Evolutionary conservation across 495 filamentous ascomycete genomes (phyloP).

Genomic region (Saxophila tyrrhenica): DNA sequence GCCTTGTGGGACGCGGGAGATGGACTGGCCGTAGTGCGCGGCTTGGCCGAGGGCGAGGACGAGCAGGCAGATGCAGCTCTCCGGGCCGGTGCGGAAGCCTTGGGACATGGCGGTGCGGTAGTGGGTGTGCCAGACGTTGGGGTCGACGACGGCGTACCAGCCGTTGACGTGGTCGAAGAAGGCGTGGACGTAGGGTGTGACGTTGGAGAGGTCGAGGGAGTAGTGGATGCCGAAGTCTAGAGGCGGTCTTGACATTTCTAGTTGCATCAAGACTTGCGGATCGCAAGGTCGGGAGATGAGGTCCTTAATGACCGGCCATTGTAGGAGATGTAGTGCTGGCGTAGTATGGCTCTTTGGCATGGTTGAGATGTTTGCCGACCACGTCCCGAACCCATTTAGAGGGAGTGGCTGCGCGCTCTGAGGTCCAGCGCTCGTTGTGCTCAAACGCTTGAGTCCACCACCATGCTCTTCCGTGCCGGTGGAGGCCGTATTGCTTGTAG

Average conservation of each 20-base stretch:
- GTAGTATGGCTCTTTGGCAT: conserved; percentile 79
- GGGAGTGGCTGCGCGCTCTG: conserved; percentile 35
- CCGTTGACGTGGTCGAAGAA: conserved; percentile 72
- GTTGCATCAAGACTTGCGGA: conserved; percentile 63
- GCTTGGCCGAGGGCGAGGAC: conserved; percentile 69
- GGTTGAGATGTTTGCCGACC: conserved; percentile 67
- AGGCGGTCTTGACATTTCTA: conserved; percentile 71
- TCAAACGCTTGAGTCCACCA: conserved; percentile 24
- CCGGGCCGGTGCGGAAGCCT: conserved; percentile 62
- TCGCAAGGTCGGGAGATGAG: conserved; percentile 65
- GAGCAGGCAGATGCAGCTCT: conserved; percentile 72
- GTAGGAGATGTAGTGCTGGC: conserved; percentile 62
- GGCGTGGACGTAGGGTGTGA: conserved; percentile 58
- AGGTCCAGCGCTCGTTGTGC: conserved; percentile 28
- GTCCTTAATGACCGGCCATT: conserved; percentile 70
- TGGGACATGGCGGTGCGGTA: conserved; percentile 60
- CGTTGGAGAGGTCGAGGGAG: conserved; percentile 60
- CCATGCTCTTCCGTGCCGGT: conserved; percentile 4
- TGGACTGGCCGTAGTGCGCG: conserved; percentile 51
- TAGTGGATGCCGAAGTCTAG: conserved; percentile 38
- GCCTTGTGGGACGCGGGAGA: conserved; percentile 57
- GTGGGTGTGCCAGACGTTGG: conserved; percentile 67
- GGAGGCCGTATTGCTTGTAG: conserved; percentile 45
- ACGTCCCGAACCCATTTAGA: conserved; percentile 60
- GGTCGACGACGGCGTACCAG: conserved; percentile 79